A percentile compares a stretch with the other conserved stretches of the same genome.
Conservation (phyloP, 2,329 filamentous ascomycete genomes). For the Coleophoma crateriformis region DNA sequence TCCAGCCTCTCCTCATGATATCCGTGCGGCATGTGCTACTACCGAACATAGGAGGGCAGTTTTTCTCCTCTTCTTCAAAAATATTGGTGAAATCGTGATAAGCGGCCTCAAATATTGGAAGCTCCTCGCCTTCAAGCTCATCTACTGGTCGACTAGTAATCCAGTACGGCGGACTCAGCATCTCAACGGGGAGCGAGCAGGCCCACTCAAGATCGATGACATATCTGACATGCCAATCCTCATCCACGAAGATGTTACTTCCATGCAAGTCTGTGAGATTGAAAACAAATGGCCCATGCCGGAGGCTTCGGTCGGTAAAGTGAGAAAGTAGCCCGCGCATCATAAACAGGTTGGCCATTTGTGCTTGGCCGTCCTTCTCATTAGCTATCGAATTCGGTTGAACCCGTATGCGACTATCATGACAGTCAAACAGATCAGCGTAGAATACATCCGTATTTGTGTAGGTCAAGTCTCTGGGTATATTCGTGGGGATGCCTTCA, state of each 20-base stretch:
- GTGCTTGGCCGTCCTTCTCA: slow-evolving; percentile 21
- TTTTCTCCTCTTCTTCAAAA: slow-evolving; percentile 15
- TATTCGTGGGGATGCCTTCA: background rate
- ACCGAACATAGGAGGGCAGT: slow-evolving; percentile 4
- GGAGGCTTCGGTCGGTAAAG: slow-evolving; percentile 14
- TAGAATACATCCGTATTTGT: slow-evolving; percentile 21
- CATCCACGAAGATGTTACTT: slow-evolving; percentile 33
- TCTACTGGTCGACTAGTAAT: slow-evolving; percentile 16
- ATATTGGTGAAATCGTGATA: slow-evolving; percentile 14
- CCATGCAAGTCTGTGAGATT: slow-evolving; percentile 32
- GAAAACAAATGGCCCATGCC: slow-evolving; percentile 28
- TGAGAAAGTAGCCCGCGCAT: slow-evolving; percentile 22
- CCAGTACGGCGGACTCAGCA: slow-evolving; percentile 26
- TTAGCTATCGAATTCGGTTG: slow-evolving; percentile 28
- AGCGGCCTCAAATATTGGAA: slow-evolving; percentile 8
- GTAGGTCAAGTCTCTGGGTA: slow-evolving; percentile 24
- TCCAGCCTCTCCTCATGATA: slow-evolving; percentile 16
- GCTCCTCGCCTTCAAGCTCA: slow-evolving; percentile 10
- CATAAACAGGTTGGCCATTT: slow-evolving; percentile 24
- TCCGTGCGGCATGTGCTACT: slow-evolving; percentile 8
- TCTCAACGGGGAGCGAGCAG: slow-evolving; percentile 23
- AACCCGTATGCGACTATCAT: slow-evolving; percentile 28
- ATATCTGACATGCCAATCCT: slow-evolving; percentile 26
- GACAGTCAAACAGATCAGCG: slow-evolving; percentile 26
- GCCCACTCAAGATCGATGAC: slow-evolving; percentile 31